These are phyloP conservation scores for Phlegmacium glaucopus DNA, from an alignment of 768 basidiomycete genomes.

Conservation along the genomic window DNA sequence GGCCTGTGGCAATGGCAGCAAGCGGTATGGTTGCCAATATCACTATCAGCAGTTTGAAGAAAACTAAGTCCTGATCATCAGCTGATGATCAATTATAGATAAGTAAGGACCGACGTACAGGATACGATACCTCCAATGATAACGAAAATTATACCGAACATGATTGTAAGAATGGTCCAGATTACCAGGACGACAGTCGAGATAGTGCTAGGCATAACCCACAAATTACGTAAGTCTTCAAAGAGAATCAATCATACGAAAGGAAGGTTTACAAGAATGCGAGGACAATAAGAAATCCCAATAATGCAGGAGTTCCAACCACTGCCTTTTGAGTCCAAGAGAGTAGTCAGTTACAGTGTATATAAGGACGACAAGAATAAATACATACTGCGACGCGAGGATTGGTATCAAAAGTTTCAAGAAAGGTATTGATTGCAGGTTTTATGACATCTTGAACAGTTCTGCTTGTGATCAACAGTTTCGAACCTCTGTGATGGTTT, in stretches of 20 bases:
- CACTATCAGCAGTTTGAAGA: conserved; percentile 10
- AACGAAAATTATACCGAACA: conserved; percentile 9
- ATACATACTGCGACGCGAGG: conserved; percentile 12
- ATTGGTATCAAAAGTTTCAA: conserved; percentile 14
- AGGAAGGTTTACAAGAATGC: conserved; percentile 11
- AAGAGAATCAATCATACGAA: not conserved
- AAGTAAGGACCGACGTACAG: conserved; percentile 3
- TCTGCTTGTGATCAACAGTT: conserved; percentile 2
- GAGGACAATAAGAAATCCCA: conserved; percentile 8
- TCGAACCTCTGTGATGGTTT: not conserved
- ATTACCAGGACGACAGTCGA: conserved; percentile 10
- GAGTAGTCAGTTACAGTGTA: not conserved
- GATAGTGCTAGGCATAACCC: conserved; percentile 9
- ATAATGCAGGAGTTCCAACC: conserved; percentile 13
- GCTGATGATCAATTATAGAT: too few species aligned
- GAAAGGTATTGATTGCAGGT: conserved; percentile 10
- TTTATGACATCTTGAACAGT: conserved; percentile 13
- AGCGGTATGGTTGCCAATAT: conserved; percentile 10
- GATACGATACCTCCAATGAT: conserved; percentile 10
- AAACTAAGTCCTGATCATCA: conserved; percentile 2
- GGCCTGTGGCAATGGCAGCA: conserved; percentile 11
- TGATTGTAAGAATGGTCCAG: conserved; percentile 10
- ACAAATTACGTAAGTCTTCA: not conserved
- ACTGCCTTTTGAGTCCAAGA: conserved; percentile 4
- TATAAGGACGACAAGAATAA: not conserved